Conservation (phyloP, 2,329 filamentous ascomycete species). For the Aureobasidium sp. region DNA sequence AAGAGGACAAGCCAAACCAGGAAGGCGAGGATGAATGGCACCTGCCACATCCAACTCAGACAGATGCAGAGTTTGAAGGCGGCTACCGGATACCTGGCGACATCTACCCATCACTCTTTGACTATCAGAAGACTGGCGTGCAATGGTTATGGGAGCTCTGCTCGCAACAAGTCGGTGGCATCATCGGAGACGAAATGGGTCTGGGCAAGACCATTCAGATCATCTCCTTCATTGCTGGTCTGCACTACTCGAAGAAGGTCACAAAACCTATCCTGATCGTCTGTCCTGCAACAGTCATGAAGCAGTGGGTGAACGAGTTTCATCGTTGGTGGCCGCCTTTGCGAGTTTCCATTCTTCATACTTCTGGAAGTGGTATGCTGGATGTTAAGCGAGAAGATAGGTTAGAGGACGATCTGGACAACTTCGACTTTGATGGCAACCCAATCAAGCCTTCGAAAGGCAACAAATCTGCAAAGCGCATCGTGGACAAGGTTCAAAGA, state of each 20-base stretch:
- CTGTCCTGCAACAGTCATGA: constrained; percentile 86
- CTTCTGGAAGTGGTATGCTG: constrained; percentile 93
- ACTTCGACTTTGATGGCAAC: constrained; percentile 32
- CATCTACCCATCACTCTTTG: constrained; percentile 84
- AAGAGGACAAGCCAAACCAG: constrained; percentile 22
- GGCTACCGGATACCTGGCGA: constrained; percentile 80
- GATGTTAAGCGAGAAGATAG: constrained; percentile 57
- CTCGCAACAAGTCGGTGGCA: constrained; percentile 81
- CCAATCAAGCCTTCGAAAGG: constrained; percentile 41
- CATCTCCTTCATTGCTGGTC: constrained; percentile 75
- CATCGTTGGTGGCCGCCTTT: constrained; percentile 99
- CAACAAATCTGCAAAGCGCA: constrained; percentile 63
- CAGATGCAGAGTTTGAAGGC: constrained; percentile 67
- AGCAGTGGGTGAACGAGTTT: constrained; percentile 98
- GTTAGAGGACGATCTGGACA: constrained; percentile 56
- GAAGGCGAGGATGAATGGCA: constrained; percentile 61
- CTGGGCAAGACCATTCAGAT: constrained; percentile 87
- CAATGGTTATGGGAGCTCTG: constrained; percentile 94
- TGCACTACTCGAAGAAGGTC: constrained; percentile 85
- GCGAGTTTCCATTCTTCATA: constrained; percentile 87
- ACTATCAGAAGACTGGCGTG: constrained; percentile 94
- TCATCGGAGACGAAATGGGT: constrained; percentile 97
- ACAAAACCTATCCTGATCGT: constrained; percentile 83
- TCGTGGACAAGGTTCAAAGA: constrained; percentile 72
- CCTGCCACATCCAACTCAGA: constrained; percentile 73